Evolutionary conservation across 495 filamentous ascomycete species (phyloP).

Genomic region (Neurospora sp.): DNA sequence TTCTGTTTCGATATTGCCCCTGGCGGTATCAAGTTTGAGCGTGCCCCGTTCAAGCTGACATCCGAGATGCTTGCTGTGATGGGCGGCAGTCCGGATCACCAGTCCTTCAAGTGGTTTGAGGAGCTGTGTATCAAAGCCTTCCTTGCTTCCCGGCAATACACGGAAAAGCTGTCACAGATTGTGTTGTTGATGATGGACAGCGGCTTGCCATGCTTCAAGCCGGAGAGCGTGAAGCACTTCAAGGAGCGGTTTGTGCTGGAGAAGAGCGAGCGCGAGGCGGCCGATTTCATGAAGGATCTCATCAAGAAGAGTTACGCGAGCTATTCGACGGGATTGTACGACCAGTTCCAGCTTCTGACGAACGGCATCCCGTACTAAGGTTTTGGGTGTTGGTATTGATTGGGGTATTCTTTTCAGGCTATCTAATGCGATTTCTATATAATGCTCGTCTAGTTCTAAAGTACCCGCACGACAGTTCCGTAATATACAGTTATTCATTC

Average conservation of each 20-base stretch:
- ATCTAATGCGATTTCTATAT: background rate
- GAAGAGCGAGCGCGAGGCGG: conserved; percentile 86
- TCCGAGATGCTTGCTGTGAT: conserved; percentile 97
- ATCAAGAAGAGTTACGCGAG: conserved; percentile 81
- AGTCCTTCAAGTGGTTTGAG: conserved; percentile 92
- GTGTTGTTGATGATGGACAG: conserved; percentile 93
- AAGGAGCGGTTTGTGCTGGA: conserved; percentile 88
- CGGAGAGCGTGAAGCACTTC: conserved; percentile 86
- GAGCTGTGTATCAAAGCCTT: conserved; percentile 93
- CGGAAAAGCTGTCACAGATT: conserved; percentile 76
- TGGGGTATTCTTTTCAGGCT: background rate
- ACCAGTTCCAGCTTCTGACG: conserved; percentile 92
- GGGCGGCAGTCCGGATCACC: conserved; percentile 75
- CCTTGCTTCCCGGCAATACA: conserved; percentile 78
- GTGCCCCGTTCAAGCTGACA: conserved; percentile 96
- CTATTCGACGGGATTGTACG: conserved; percentile 84
- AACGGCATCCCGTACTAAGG: conserved; percentile 86
- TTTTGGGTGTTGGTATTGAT: background rate
- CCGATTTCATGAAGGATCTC: conserved; percentile 82
- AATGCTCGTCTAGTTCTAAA: background rate
- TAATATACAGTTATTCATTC: background rate
- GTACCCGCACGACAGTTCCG: background rate
- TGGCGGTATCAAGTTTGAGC: conserved; percentile 91
- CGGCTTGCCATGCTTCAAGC: conserved; percentile 96
- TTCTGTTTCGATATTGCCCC: conserved; percentile 99